Base-by-base conservation (phyloP, 768 basidiomycete genomes). In the Termitomyces sp. region DNA sequence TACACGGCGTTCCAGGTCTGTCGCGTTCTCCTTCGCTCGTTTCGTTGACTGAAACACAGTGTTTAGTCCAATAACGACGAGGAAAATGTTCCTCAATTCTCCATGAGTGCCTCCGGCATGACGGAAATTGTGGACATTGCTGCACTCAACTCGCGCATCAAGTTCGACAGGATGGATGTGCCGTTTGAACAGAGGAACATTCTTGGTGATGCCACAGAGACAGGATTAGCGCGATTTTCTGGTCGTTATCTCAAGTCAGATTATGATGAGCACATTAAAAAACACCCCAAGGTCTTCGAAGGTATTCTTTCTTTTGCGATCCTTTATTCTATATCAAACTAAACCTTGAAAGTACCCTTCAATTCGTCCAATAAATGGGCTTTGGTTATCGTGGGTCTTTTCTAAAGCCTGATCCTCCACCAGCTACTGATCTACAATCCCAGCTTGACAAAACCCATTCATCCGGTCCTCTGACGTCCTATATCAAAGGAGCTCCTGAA, bases 291-390 rank as follows among this genome's bases (percentile, higher is more conserved):
- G 62, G 81, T 82, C n/a, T 88, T 88, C 60, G 85, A 87, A 72
- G 71, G 76, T 74, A 54, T 22, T 64, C 57, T 20, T 15, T 31
- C n/a, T 46, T 42, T 55, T 18, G 10, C 4, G 31, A 12, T 18
- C 26, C 10, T 5, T 16, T 42, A 12, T 29, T 16, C 28, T 26
- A 10, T 15, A 10, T 20, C 13, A 31, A 41, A 31, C 34, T 39
- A 26, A 31, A 12, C 18, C 34, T 18, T 24, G 16, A 51, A 54
- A 77, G 84, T 88, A 15, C 86, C 86, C 31, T 88, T 88, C 73
- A 88, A 88, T 66, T 84, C 85, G 10, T 82, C 80, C 18, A 87
- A 87, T 66, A 88, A 88, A 72, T 88, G 86, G 86, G 85, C 86
- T 22, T 67, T 88, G 52, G 83, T 84, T 48, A 85, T 86, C 47